Percentiles rank a stretch among this genome's conserved stretches.
Evolutionary conservation across 2,329 filamentous ascomycete genomes (phyloP).

Genomic region (Salinomyces thailandicus): DNA sequence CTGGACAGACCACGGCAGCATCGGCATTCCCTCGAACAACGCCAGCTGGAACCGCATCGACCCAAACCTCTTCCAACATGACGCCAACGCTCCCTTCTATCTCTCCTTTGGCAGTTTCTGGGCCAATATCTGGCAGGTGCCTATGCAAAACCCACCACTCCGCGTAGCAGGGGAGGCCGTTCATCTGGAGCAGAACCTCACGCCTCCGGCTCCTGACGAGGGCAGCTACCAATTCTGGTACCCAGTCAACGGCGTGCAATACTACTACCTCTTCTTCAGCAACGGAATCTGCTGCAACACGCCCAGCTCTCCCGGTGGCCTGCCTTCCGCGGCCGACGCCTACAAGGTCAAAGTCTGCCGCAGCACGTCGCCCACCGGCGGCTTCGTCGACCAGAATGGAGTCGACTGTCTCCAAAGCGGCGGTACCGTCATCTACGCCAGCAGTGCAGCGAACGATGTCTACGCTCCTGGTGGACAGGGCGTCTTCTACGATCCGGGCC

Average conservation of each 20-base stretch:
- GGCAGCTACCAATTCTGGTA: neutral
- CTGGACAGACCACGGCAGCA: constrained; percentile 53
- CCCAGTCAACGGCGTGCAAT: neutral
- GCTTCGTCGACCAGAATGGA: constrained; percentile 48
- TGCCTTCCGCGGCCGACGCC: neutral
- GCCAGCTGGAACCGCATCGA: constrained; percentile 45
- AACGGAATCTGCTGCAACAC: constrained; percentile 52
- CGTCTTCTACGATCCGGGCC: constrained; percentile 40
- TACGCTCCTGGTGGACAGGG: constrained; percentile 59
- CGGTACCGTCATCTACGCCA: constrained; percentile 50
- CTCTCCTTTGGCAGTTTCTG: neutral
- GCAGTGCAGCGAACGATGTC: constrained; percentile 44
- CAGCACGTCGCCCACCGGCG: constrained; percentile 23
- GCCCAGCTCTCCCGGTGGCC: neutral
- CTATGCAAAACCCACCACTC: neutral
- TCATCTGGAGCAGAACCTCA: constrained; percentile 1
- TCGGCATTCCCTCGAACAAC: constrained; percentile 37
- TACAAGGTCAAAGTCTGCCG: neutral
- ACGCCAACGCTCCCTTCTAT: neutral
- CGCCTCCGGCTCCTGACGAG: neutral
- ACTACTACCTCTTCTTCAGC: constrained; percentile 41
- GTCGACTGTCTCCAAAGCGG: constrained; percentile 45
- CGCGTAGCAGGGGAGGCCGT: neutral
- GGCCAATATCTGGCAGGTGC: constrained; percentile 1
- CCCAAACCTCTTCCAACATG: constrained; percentile 31